These are phyloP conservation scores for Phytophthora agathidicida DNA, from an alignment of 352 stramenopile species.

Conservation along the genomic window DNA sequence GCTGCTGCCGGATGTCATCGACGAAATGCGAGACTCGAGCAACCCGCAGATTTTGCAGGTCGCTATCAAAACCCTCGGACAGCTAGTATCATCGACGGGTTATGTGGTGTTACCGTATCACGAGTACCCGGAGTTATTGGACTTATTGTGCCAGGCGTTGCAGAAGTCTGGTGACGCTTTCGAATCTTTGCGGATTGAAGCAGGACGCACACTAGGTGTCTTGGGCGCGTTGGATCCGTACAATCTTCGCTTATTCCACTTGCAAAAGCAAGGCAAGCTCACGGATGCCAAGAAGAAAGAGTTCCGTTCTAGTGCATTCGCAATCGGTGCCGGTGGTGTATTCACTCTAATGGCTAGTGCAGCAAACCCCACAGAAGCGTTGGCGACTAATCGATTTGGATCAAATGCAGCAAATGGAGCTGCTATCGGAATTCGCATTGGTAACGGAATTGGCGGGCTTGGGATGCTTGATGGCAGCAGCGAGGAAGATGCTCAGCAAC, in stretches of 20 bases:
- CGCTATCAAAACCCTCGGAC: constrained; percentile 84
- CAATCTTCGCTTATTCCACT: constrained; percentile 83
- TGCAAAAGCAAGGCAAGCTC: constrained; percentile 82
- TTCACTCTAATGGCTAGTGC: constrained; percentile 30
- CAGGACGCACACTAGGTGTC: constrained; percentile 79
- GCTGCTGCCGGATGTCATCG: constrained; percentile 86
- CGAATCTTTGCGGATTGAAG: constrained; percentile 78
- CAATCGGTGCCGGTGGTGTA: constrained; percentile 36
- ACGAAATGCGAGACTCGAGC: constrained; percentile 85
- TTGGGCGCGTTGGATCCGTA: constrained; percentile 86
- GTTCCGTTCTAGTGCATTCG: constrained; percentile 55
- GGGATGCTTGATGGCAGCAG: constrained; percentile 37
- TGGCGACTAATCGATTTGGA: constrained; percentile 16
- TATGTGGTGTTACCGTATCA: constrained; percentile 87
- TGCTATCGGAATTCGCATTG: constrained; percentile 46
- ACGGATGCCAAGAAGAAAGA: constrained; percentile 76
- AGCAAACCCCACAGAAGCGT: constrained; percentile 13
- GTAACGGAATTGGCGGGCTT: constrained; percentile 32
- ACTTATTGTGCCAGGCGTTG: constrained; percentile 76
- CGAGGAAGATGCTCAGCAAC: constrained; percentile 56
- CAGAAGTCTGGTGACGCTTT: constrained; percentile 86
- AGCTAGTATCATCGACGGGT: constrained; percentile 83
- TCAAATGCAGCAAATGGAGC: constrained; percentile 11
- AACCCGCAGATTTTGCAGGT: constrained; percentile 88
- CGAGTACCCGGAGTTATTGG: constrained; percentile 84